Conservation (phyloP, 2,329 filamentous ascomycete species). For the Didymella pomorum region DNA sequence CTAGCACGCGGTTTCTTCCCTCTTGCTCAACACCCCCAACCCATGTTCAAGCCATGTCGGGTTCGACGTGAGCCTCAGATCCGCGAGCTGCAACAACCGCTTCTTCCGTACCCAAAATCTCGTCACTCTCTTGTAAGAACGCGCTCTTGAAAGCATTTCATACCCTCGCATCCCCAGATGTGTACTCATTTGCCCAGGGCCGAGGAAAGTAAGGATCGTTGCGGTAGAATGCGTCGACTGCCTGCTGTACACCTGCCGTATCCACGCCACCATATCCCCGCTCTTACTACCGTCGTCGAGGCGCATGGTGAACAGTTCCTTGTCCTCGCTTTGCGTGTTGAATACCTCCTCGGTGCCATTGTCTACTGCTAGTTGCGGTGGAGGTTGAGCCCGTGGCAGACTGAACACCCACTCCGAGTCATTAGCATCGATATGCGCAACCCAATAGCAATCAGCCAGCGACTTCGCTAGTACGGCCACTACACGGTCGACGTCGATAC, state of each 20-base stretch:
- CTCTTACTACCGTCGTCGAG: neutral
- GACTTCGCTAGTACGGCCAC: neutral
- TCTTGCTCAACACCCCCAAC: neutral
- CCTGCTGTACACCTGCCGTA: neutral
- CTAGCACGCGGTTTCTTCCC: neutral
- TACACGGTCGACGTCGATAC: neutral
- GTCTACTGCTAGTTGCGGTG: too few species aligned
- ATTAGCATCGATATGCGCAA: neutral
- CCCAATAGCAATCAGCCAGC: neutral
- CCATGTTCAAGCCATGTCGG: neutral
- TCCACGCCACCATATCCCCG: neutral
- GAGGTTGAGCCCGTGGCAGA: neutral
- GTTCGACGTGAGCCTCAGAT: neutral
- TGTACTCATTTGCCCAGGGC: neutral
- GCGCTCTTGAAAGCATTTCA: neutral
- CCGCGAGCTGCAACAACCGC: neutral
- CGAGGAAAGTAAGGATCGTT: slow-evolving; percentile 4
- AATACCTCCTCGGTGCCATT: neutral
- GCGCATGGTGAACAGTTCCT: neutral
- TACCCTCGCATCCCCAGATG: neutral
- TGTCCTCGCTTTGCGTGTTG: neutral
- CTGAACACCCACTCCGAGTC: slow-evolving; percentile 3
- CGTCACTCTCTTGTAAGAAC: neutral
- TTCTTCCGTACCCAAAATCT: neutral
- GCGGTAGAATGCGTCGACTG: neutral